phyloP scores from a whole-genome alignment of 306 rosid species.

The Fragaria iinumae region DNA sequence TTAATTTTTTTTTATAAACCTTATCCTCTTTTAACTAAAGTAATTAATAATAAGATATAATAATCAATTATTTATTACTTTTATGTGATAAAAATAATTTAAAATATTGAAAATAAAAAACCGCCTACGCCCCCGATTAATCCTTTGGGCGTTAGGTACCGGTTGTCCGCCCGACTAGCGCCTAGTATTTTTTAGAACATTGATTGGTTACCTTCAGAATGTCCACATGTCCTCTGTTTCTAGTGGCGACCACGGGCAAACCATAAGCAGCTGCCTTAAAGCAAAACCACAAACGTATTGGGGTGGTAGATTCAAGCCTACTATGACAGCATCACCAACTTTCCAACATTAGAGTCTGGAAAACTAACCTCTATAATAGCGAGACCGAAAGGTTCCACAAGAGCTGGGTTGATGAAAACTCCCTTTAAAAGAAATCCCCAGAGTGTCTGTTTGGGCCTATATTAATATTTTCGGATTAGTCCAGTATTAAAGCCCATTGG shows the following conservation, averaged over 20 bases:
- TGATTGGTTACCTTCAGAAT: constrained; percentile 55
- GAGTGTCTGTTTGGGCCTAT: no score
- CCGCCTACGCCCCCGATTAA: no score
- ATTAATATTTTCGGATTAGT: no score
- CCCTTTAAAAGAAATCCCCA: constrained; percentile 54
- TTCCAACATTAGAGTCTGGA: background rate
- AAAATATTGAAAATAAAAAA: no score
- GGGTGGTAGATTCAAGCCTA: background rate
- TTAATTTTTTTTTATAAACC: no score
- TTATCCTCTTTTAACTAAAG: no score
- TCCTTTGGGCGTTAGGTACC: no score
- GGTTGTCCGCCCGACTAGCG: no score
- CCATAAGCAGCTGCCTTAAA: constrained; percentile 84
- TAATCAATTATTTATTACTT: no score
- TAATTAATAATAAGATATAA: no score
- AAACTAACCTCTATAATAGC: constrained; percentile 67
- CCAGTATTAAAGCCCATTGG: no score
- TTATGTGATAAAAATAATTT: no score
- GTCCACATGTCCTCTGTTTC: constrained; percentile 84
- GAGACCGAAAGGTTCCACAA: constrained; percentile 88
- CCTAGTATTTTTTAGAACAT: background rate
- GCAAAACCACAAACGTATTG: background rate
- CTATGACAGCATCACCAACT: background rate
- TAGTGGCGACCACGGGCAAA: constrained; percentile 80
- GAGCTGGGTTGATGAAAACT: constrained; percentile 84